phyloP scores from a whole-genome alignment of 78 protist species.

The Trichosphaerium sp. region DNA sequence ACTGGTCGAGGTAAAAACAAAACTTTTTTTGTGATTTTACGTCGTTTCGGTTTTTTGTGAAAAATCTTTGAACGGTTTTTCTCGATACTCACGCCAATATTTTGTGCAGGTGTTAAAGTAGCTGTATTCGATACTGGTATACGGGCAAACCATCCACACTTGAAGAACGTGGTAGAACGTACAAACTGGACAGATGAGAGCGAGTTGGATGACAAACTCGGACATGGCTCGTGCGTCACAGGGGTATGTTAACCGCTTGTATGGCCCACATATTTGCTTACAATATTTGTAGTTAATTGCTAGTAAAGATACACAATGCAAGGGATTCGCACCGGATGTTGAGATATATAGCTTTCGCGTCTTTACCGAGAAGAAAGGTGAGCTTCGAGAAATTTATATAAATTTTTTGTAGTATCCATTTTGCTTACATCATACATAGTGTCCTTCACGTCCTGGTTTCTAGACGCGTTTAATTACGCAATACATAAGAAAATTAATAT shows the following conservation, averaged over 20 bases:
- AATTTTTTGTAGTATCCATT: neutral
- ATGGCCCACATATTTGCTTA: neutral
- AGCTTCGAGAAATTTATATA: neutral
- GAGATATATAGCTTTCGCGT: constrained; percentile 72
- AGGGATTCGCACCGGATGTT: constrained; percentile 85
- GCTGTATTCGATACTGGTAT: constrained; percentile 83
- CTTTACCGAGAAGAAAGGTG: constrained; percentile 45
- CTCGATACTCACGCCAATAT: no score
- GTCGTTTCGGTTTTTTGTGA: no score
- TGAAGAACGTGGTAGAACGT: constrained; percentile 34
- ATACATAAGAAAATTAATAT: constrained; percentile 51
- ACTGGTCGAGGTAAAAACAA: no score
- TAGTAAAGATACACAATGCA: constrained; percentile 32
- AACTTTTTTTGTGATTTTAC: no score
- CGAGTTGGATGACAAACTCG: constrained; percentile 42
- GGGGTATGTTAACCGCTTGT: constrained; percentile 43
- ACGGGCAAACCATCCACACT: constrained; percentile 21
- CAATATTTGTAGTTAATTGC: constrained; percentile 7
- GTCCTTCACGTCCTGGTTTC: constrained; percentile 89
- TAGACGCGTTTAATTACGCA: constrained; percentile 93
- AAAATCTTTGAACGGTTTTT: no score
- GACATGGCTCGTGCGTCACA: constrained; percentile 92
- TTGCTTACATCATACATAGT: neutral
- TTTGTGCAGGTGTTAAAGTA: constrained; percentile 42
- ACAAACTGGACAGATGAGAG: constrained; percentile 68